Base-by-base conservation (phyloP, 1,284 basidiomycete genomes). In the Ustilago xerochloae region DNA sequence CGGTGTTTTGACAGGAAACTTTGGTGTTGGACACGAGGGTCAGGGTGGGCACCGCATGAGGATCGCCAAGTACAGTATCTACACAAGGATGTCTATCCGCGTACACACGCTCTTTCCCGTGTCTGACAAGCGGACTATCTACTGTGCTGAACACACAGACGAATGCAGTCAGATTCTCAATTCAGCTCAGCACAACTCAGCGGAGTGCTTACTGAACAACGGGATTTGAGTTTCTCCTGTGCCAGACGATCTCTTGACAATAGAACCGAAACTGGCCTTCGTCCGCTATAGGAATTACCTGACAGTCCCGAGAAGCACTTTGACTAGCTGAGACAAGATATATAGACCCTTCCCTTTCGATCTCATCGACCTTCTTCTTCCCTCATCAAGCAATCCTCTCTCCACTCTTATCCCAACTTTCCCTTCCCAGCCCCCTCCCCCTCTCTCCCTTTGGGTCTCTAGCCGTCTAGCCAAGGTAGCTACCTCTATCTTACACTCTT, bases 401-500 rank as follows among this genome's bases (percentile, higher is more conserved):
- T 65, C 63, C 58, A 50, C 63, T 58, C 62, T 20, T n/a, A 8
- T 54, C 46, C 51, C 49, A 47, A 53, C 32, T 26, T 20, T 22
- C 35, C 32, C 35, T 20, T 51, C 24, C 51, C 13, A 22, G 30
- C 45, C 55, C 48, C 50, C 30, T 39, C 16, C 38, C 53, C 54
- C 48, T 28, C 29, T 30, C 33, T 46, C 49, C 62, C 57, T 29
- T 56, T 38, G n/a, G 38, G 30, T 55, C 32, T 39, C 50, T 58
- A 53, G 38, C 47, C 61, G 38, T 55, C 58, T 69, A 60, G 56
- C 50, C 52, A 61, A 64, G 61, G 49, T 67, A 67, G 58, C 58
- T 57, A 64, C 61, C 56, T 69, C 66, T 63, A 63, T 47, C 53
- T 58, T 63, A 56, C 43, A 18, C 24, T 30, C 24, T 24, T 22